Conservation (phyloP, 2,329 filamentous ascomycete species). For the Dothistroma pini region DNA sequence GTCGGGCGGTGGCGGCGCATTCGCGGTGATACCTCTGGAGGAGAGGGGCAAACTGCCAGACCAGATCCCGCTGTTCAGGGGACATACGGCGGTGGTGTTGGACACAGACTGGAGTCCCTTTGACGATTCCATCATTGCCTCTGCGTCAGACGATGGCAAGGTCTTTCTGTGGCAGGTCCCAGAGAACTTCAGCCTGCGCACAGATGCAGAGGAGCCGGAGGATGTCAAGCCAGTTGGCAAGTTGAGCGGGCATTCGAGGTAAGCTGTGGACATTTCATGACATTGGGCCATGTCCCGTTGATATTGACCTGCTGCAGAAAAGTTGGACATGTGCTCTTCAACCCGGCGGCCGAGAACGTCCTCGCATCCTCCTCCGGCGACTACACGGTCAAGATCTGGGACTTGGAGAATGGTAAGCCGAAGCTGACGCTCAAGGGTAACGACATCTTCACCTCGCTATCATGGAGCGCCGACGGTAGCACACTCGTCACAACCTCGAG, state of each 20-base stretch:
- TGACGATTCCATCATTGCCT: slow-evolving; percentile 88
- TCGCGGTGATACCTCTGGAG: slow-evolving; percentile 87
- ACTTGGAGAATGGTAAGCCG: slow-evolving; percentile 73
- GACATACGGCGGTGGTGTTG: slow-evolving; percentile 90
- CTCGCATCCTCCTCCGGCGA: slow-evolving; percentile 94
- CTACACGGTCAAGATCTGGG: slow-evolving; percentile 94
- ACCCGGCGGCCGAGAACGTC: slow-evolving; percentile 91
- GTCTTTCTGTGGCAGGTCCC: slow-evolving; percentile 96
- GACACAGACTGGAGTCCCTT: slow-evolving; percentile 99
- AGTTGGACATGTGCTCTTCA: slow-evolving; percentile 96
- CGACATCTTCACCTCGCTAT: slow-evolving; percentile 92
- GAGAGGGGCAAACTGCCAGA: slow-evolving; percentile 91
- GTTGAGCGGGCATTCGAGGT: slow-evolving; percentile 84
- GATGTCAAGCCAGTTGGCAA: slow-evolving; percentile 79
- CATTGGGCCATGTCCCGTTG: background rate
- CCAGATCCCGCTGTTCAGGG: slow-evolving; percentile 88
- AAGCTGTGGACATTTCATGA: slow-evolving; percentile 15
- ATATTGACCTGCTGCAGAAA: slow-evolving; percentile 58
- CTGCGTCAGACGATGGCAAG: slow-evolving; percentile 94
- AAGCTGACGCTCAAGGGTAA: slow-evolving; percentile 76
- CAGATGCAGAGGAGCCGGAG: slow-evolving; percentile 75
- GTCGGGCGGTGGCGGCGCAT: slow-evolving; percentile 88
- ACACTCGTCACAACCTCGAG: slow-evolving; percentile 88
- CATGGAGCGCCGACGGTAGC: slow-evolving; percentile 87
- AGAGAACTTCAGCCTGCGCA: slow-evolving; percentile 76